A percentile compares a stretch with the other conserved stretches of the same genome.
These are phyloP conservation scores for Endocladia muricata DNA, from an alignment of 31 red algal genomes.

Conservation along the genomic window DNA sequence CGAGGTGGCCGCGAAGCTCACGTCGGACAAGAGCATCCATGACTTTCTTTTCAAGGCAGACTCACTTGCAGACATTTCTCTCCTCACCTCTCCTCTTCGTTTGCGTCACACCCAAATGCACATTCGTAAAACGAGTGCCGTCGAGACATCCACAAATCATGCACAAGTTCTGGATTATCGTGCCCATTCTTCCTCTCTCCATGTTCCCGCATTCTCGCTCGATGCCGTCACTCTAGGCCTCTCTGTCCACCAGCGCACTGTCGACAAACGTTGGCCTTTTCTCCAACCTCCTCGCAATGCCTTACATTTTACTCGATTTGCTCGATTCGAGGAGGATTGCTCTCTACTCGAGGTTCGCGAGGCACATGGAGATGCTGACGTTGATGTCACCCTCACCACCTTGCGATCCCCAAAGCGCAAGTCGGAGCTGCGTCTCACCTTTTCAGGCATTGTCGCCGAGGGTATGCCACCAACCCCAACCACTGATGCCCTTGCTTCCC, in stretches of 20 bases:
- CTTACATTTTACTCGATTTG: background rate
- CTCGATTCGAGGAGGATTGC: background rate
- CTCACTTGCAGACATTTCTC: background rate
- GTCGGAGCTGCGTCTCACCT: background rate
- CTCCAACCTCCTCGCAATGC: background rate
- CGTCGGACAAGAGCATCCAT: background rate
- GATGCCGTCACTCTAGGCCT: conserved; percentile 8
- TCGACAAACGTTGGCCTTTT: background rate
- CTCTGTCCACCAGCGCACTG: conserved; percentile 5
- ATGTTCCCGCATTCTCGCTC: background rate
- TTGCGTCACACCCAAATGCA: background rate
- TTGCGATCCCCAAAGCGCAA: background rate
- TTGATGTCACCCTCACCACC: background rate
- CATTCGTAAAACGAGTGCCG: background rate
- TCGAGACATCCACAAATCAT: background rate
- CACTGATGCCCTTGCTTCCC: background rate
- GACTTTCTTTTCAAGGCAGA: background rate
- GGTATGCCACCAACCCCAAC: background rate
- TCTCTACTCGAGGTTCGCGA: conserved; percentile 2
- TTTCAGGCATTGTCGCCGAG: background rate
- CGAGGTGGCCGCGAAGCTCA: background rate
- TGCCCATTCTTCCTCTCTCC: background rate
- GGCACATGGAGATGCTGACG: background rate
- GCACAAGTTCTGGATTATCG: background rate
- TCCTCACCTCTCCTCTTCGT: background rate